A percentile compares a stretch with the other conserved stretches of the same genome.
phyloP scores from a whole-genome alignment of 2,329 filamentous ascomycete genomes.

The Colletotrichum sublineola region DNA sequence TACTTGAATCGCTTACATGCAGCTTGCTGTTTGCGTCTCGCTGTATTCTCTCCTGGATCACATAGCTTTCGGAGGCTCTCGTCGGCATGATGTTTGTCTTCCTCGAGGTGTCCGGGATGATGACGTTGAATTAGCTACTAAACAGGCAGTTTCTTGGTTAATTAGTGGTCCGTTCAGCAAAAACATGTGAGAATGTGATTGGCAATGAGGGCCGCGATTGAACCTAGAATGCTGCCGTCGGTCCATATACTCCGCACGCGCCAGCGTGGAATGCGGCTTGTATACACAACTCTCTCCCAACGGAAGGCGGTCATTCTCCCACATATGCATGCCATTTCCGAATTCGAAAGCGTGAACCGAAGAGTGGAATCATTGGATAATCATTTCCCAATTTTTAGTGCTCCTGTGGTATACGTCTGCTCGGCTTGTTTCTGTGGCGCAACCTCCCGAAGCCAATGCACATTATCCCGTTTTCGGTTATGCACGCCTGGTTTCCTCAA shows the following conservation, averaged over 20 bases:
- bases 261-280: neutral
- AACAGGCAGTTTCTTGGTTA: neutral
- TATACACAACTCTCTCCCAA: neutral
- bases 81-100: constrained; percentile 10
- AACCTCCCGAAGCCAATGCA: neutral
- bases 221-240: neutral
- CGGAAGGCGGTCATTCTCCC: neutral
- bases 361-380: neutral
- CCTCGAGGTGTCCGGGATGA: neutral
- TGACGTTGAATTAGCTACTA: neutral
- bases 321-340: neutral
- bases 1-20: constrained; percentile 11
- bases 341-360: neutral
- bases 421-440: neutral
- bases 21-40: constrained; percentile 17
- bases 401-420: neutral
- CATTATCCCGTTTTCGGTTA: neutral
- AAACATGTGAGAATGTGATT: neutral
- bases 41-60: constrained; percentile 27
- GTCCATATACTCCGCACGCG: neutral
- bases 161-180: neutral
- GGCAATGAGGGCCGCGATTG: neutral
- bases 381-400: neutral
- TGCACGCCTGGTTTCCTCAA: neutral
- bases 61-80: neutral